These are phyloP conservation scores for Mycosphaerella sp. DNA, from an alignment of 2,329 filamentous ascomycete genomes.

Conservation along the genomic window DNA sequence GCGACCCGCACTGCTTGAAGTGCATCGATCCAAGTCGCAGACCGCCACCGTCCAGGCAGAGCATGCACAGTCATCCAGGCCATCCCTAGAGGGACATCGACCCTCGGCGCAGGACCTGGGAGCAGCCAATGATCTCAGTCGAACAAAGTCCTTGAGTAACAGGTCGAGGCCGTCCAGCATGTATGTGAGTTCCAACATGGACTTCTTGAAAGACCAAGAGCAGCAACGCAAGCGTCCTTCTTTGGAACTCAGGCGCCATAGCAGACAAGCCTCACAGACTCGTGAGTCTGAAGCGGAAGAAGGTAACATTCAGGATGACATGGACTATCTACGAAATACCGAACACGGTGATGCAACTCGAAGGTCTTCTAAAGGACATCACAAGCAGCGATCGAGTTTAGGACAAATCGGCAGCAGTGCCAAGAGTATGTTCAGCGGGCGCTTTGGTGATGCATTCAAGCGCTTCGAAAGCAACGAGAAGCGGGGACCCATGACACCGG, in stretches of 20 bases:
- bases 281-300: conserved; percentile 50
- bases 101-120: conserved; percentile 57
- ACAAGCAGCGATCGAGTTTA: conserved; percentile 67
- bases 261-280: conserved; percentile 27
- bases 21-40: conserved; percentile 47
- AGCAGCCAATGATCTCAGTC: conserved; percentile 45
- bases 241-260: conserved; percentile 30
- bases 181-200: conserved; percentile 74
- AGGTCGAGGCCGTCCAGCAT: conserved; percentile 73
- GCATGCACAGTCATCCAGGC: conserved; percentile 47
- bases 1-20: conserved; percentile 41
- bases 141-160: conserved; percentile 59
- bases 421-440: conserved; percentile 77
- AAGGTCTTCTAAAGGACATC: conserved; percentile 24
- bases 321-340: conserved; percentile 74
- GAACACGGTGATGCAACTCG: conserved; percentile 51
- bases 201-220: conserved; percentile 75
- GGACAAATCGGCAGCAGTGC: conserved; percentile 52
- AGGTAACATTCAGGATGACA: conserved; percentile 66
- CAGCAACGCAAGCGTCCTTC: conserved; percentile 29
- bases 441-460: conserved; percentile 90
- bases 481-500: conserved; percentile 19
- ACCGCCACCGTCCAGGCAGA: conserved; percentile 42
- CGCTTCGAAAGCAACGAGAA: conserved; percentile 60
- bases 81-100: conserved; percentile 66